Base-by-base conservation (phyloP, 2,329 filamentous ascomycete species). In the Penicillium olsonii region DNA sequence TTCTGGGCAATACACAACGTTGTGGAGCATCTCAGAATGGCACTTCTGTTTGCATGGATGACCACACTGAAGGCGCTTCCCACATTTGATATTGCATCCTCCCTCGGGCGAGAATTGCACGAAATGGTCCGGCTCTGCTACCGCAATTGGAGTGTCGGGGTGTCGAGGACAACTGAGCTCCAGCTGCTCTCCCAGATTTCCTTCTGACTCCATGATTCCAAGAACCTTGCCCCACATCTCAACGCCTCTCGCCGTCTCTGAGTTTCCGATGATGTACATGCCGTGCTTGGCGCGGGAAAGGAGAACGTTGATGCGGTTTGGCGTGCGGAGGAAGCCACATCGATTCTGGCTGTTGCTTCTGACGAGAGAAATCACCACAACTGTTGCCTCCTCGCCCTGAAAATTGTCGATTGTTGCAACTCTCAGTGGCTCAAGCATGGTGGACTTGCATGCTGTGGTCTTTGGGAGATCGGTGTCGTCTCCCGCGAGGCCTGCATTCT, bases 381-480 rank as follows among this genome's bases (percentile, higher is more conserved):
- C 70, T 37, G 86, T 83, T 11, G 80, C 82, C 61, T 90, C 85
- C 55, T 90, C 85, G 1, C 86, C 87, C 57, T 90, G 84, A 45
- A 87, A 89, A 53, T 88, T 88, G 62, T 87, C 84, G 0, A 87
- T 78, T 0, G 84, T 87, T 0, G 83, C 81, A 0, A 84, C 39
- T 9, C 54, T 42, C 24, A 57, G 43, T 10, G 48, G 50, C 42
- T 57, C 37, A 3, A 57, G 54, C 2, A 55, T 15, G 2, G 45
- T 48, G 17, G 31, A 1, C 10, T 45, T 44, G 2, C 6, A 27
- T 22, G 14, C 7, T 14, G 29, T 46, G 24, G 15, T 10, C 27
- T 42, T 19, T 0, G 35, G 15, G 26, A 15, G 2, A 6, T 43
- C 26, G 31, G 41, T 24, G 18, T 37, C 26, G 11, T 10, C 5